Conservation (phyloP, 2,329 filamentous ascomycete genomes). For the Akanthomyces uredinophilus region DNA sequence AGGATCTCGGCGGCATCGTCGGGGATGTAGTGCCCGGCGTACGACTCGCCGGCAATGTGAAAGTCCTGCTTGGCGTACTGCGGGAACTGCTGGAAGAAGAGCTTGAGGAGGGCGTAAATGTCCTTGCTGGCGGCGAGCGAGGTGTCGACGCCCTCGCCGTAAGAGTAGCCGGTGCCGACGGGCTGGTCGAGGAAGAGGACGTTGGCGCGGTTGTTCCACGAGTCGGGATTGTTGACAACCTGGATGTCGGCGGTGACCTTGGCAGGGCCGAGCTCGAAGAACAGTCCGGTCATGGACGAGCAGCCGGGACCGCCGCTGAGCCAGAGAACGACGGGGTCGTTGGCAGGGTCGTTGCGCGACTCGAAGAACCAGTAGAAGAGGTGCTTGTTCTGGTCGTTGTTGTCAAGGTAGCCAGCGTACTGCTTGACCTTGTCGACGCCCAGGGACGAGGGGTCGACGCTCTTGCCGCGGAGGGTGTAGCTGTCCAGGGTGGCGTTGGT, state of each 20-base stretch:
- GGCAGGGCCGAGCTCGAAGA: conserved; percentile 92
- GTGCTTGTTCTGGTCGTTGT: conserved; percentile 95
- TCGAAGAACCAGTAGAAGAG: conserved; percentile 99
- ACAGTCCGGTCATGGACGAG: conserved; percentile 92
- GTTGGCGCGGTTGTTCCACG: conserved; percentile 96
- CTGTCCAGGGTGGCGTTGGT: conserved; percentile 68
- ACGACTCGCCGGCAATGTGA: conserved; percentile 95
- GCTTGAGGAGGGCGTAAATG: conserved; percentile 89
- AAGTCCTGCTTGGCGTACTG: conserved; percentile 93
- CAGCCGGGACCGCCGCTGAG: conserved; percentile 95
- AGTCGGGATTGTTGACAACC: conserved; percentile 77
- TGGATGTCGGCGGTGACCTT: conserved; percentile 79
- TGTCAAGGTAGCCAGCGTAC: conserved; percentile 95
- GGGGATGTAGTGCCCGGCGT: conserved; percentile 92
- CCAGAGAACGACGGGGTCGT: conserved; percentile 91
- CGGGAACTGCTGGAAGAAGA: conserved; percentile 99
- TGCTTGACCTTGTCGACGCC: conserved; percentile 94
- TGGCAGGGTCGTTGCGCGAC: conserved; percentile 94
- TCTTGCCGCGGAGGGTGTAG: conserved; percentile 87
- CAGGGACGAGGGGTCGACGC: conserved; percentile 78
- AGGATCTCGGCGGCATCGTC: conserved; percentile 89
- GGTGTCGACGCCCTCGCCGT: conserved; percentile 89
- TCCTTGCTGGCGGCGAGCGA: conserved; percentile 96
- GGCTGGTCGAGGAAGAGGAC: conserved; percentile 99
- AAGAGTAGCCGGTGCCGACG: conserved; percentile 97